phyloP scores from a whole-genome alignment of 2,329 filamentous ascomycete genomes.

The Cercospora canescens region DNA sequence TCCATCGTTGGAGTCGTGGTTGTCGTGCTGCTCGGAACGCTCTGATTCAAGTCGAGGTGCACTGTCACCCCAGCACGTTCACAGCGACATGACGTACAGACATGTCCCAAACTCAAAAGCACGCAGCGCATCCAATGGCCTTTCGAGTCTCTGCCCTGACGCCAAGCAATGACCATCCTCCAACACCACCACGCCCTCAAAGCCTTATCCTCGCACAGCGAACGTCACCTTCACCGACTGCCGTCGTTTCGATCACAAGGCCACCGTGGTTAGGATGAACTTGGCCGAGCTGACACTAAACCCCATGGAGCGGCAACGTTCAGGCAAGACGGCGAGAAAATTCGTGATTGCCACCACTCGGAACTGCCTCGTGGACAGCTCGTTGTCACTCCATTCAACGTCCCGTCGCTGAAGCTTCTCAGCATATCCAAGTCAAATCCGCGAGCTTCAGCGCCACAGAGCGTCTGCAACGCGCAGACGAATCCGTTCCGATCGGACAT shows the following conservation, averaged over 20 bases:
- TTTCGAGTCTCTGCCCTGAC: not conserved
- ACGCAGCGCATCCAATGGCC: not conserved
- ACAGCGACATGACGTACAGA: not conserved
- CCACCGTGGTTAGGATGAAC: not conserved
- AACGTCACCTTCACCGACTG: not conserved
- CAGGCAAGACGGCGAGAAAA: not conserved
- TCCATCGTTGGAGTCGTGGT: not conserved
- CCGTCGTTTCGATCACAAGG: not conserved
- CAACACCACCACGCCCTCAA: not conserved
- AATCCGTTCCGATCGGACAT: not conserved
- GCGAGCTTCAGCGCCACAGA: not conserved
- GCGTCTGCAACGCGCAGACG: not conserved
- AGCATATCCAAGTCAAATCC: not conserved
- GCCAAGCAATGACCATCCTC: not conserved
- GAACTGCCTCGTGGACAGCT: not conserved
- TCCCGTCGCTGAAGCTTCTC: not conserved
- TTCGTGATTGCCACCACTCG: not conserved
- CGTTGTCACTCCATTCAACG: not conserved
- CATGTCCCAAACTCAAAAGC: not conserved
- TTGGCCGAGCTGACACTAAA: not conserved
- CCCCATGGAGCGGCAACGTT: not conserved
- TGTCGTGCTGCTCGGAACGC: not conserved
- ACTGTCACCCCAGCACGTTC: not conserved
- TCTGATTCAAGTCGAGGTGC: not conserved
- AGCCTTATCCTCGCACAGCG: not conserved